Evolutionary conservation across 2,329 filamentous ascomycete genomes (phyloP).

Genomic region (Fusarium sp.): DNA sequence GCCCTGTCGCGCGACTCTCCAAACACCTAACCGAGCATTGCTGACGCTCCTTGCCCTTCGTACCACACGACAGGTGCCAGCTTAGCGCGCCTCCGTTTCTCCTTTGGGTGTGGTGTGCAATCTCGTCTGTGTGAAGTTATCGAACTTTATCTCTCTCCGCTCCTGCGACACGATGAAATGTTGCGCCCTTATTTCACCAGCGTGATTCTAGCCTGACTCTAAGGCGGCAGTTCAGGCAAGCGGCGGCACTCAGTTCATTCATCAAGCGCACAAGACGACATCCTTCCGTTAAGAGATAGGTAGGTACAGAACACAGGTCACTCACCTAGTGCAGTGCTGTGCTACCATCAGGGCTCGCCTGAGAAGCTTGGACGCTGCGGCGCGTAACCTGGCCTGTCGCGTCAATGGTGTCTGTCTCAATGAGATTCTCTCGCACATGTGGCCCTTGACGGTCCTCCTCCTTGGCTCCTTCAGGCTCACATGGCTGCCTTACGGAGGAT

Average conservation of each 20-base stretch:
- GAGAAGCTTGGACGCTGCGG: not conserved
- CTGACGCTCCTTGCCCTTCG: constrained; percentile 22
- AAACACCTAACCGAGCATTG: constrained; percentile 24
- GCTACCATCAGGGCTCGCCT: not conserved
- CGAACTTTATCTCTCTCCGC: constrained; percentile 10
- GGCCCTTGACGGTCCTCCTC: not conserved
- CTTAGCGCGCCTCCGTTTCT: constrained; percentile 35
- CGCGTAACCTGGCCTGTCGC: not conserved
- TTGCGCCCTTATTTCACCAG: constrained; percentile 6
- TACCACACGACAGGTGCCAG: constrained; percentile 26
- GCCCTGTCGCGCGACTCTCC: constrained; percentile 35
- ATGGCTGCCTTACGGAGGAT: not conserved
- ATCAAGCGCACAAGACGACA: not conserved
- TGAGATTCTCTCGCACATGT: not conserved
- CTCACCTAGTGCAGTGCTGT: not conserved
- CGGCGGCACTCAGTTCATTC: not conserved
- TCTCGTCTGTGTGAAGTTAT: constrained; percentile 28
- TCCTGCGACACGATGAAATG: not conserved
- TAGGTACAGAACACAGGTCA: not conserved
- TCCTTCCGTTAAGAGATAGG: not conserved
- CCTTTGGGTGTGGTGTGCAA: constrained; percentile 25
- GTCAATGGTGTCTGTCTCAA: not conserved
- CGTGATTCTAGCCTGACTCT: constrained; percentile 8
- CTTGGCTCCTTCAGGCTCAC: not conserved
- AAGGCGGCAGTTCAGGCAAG: constrained; percentile 10